phyloP scores from a whole-genome alignment of 148 eudicot species.

The Cornus florida region DNA sequence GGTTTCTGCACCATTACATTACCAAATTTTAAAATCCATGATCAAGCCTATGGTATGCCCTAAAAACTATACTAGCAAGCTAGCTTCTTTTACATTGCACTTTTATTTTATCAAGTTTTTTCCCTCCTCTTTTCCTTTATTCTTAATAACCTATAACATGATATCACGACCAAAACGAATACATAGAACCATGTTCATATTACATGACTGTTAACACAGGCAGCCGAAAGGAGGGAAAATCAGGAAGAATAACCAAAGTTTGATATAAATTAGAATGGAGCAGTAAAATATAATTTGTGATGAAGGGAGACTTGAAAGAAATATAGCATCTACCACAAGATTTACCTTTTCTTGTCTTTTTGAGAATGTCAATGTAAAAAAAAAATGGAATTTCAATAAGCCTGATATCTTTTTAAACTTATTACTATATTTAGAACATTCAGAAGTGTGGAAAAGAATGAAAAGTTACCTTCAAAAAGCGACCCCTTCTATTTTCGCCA shows the following conservation, averaged over 20 bases:
- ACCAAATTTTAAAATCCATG: too few relatives aligned
- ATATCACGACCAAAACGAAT: too few relatives aligned
- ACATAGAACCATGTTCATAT: neutral
- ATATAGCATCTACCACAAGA: neutral
- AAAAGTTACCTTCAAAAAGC: slow-evolving; percentile 75
- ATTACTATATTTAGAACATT: too few relatives aligned
- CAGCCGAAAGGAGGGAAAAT: neutral
- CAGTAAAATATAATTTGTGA: neutral
- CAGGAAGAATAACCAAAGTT: neutral
- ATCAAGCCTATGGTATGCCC: too few relatives aligned
- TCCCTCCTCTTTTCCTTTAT: neutral
- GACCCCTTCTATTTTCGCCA: slow-evolving; percentile 93
- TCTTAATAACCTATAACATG: too few relatives aligned
- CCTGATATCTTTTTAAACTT: neutral
- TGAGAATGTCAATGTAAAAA: too few relatives aligned
- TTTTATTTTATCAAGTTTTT: too few relatives aligned
- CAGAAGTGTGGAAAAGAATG: neutral
- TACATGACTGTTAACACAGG: too few relatives aligned
- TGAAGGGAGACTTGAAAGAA: neutral
- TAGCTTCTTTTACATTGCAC: neutral
- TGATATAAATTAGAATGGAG: neutral
- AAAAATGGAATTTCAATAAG: too few relatives aligned
- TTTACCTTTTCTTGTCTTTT: too few relatives aligned
- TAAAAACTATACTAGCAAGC: too few relatives aligned
- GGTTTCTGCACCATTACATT: too few relatives aligned